Evolutionary conservation across 176 grass and related monocot species (phyloP), one percentile per base, ranked within the genome.

Genomic region (Eragrostis curvula): DNA sequence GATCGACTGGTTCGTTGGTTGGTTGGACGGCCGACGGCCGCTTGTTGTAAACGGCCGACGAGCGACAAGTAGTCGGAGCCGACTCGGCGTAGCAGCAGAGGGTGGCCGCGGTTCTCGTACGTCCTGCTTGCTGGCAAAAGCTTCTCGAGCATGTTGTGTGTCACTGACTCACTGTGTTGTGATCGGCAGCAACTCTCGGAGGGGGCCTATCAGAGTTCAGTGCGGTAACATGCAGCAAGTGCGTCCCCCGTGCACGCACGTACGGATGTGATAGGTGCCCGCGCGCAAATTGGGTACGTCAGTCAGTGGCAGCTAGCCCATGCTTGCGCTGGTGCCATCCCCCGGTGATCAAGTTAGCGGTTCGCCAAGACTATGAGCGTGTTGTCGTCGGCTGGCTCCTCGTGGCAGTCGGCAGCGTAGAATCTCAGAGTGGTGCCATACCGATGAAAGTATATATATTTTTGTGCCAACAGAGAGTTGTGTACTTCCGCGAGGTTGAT

Each of bases 41-140:
- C 79, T 70, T 18, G 79, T 69, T 70, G 20, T n/a, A n/a, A 30
- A 45, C 66, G 49, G 51, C 80, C 42, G 81, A 88, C 75, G 60
- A 59, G 17, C 29, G 49, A 58, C 80, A 79, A 73, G 16, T 73
- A 48, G 64, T 7, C 5, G 24, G 9, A 48, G n/a, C n/a, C n/a
- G n/a, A n/a, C n/a, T n/a, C n/a, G n/a, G n/a, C n/a, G n/a, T n/a
- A n/a, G 58, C 10, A 12, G 47, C 1, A 36, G 9, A 5, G 50
- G 51, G 41, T 16, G 68, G 51, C 29, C n/a, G 70, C 70, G 44
- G 32, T 27, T 20, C 64, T 9, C 16, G 64, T 20, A 6, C 64
- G 9, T 36, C 32, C 32, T 36, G 32, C 32, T 36, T 36, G 32
- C 32, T 36, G 32, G 32, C 32, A 2, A 4, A 36, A 36, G 52